Evolutionary conservation across 2,329 filamentous ascomycete genomes (phyloP), one percentile per base, ranked within the genome.

Genomic region (Tolypocladium tropicale): DNA sequence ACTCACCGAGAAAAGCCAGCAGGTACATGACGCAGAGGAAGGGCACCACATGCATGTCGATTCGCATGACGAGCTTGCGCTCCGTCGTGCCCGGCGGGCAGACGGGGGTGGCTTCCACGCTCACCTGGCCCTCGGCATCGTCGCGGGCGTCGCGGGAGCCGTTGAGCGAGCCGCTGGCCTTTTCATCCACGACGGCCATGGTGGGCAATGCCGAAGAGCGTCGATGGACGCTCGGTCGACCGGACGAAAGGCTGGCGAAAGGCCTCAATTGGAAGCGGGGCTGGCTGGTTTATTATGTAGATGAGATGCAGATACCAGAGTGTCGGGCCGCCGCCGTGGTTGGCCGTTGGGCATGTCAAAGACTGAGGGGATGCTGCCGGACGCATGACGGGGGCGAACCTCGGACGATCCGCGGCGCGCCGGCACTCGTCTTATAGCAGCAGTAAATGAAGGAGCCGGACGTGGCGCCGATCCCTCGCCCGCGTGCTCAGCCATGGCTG

Each of bases 1-100:
- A 61, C 70, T 57, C 57, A 75, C 73, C 84, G 53, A 89, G 72
- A 64, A 89, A 89, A 39, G 85, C 85, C 52, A 88, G 74, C 43
- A 88, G 72, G 67, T 89, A 90, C 68, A 92, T 76, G 58, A 91
- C 75, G 66, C 82, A 86, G 55, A 93, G 75, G 61, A 86, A 87
- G 0, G 89, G 89, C 54, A 93, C 75, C 53, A 93, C 78, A 61
- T 81, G 83, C 60, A 84, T 68, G 68, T 92, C 89, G 65, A 92
- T 85, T 70, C 85, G 87, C 59, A 78, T 71, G 73, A 89, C 79
- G 57, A 93, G 76, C 63, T 76, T 80, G 60, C 77, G 75, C 72
- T 90, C 86, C 2, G 80, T 83, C 4, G 80, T 83, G 67, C 80
- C 76, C 54, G 77, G 62, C 36, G 80, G 80, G 58, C 78, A 80